Evolutionary conservation across 306 rosid genomes (phyloP).

Genomic region (Erythrophleum fordii): DNA sequence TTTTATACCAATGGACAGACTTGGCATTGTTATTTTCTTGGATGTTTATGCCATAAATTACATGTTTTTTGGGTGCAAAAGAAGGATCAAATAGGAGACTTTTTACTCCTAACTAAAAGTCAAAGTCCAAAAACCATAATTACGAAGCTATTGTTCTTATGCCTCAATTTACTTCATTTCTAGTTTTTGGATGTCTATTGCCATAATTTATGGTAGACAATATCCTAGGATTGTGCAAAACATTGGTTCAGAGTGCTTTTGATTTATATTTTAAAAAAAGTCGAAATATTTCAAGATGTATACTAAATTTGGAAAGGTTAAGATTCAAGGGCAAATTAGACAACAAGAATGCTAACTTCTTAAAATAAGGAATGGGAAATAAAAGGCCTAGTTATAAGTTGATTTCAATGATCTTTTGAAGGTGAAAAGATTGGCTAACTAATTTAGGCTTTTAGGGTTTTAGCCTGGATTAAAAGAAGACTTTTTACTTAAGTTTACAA

Average conservation of each 20-base stretch:
- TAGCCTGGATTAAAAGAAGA: neutral
- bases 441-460: neutral
- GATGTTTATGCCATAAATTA: neutral
- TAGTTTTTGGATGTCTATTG: neutral
- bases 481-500: neutral
- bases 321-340: neutral
- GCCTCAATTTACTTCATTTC: neutral
- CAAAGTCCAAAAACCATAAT: neutral
- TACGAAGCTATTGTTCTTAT: constrained; percentile 5
- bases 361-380: neutral
- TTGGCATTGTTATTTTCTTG: neutral
- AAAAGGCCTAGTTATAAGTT: neutral
- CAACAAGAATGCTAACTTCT: neutral
- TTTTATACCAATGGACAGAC: constrained; percentile 6
- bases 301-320: neutral
- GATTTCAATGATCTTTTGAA: neutral
- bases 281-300: neutral
- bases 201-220: neutral
- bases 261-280: neutral
- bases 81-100: neutral
- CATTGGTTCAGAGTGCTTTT: constrained; percentile 10
- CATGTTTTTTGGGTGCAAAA: neutral
- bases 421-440: neutral
- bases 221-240: neutral
- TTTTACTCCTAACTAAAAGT: neutral